Conservation (phyloP, 805 yeast species). For the Suhomyces tanzawaensis region DNA sequence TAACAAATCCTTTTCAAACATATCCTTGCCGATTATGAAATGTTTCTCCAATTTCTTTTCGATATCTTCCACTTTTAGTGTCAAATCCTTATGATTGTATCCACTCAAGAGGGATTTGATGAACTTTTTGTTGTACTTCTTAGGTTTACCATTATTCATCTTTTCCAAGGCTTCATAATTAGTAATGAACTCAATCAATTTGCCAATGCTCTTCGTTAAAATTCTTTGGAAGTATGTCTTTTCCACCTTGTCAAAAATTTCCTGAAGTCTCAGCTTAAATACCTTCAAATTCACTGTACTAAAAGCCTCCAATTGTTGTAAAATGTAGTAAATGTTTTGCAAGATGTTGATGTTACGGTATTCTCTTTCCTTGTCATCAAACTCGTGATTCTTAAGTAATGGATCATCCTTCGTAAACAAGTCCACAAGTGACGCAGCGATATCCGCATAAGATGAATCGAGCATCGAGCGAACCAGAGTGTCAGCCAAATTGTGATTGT, state of each 20-base stretch:
- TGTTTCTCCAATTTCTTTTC: slow-evolving; percentile 57
- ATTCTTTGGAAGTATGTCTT: slow-evolving; percentile 32
- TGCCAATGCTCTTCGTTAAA: slow-evolving; percentile 56
- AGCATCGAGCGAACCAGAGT: slow-evolving; percentile 23
- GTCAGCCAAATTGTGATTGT: slow-evolving; percentile 16
- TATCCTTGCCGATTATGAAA: slow-evolving; percentile 39
- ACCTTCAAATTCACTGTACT: slow-evolving; percentile 21
- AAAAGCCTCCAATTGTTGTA: slow-evolving; percentile 30
- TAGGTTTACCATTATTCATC: slow-evolving; percentile 54
- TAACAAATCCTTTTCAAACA: slow-evolving; percentile 52
- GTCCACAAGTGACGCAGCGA: slow-evolving; percentile 33
- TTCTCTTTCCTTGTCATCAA: slow-evolving; percentile 44
- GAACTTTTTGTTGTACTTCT: slow-evolving; percentile 60
- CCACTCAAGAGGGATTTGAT: slow-evolving; percentile 55
- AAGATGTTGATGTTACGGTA: slow-evolving; percentile 39
- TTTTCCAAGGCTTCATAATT: slow-evolving; percentile 55
- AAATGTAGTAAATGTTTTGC: slow-evolving; percentile 37
- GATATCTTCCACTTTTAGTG: slow-evolving; percentile 51
- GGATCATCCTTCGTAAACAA: slow-evolving; percentile 43
- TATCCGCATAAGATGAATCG: slow-evolving; percentile 28
- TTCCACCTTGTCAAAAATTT: slow-evolving; percentile 28
- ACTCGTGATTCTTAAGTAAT: slow-evolving; percentile 40
- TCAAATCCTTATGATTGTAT: slow-evolving; percentile 59
- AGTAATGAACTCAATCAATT: slow-evolving; percentile 60
- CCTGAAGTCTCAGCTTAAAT: slow-evolving; percentile 23